Percentiles rank a stretch among this genome's conserved stretches.
These are phyloP conservation scores for Penicillium bialowiezense DNA, from an alignment of 495 filamentous ascomycete species.

Conservation along the genomic window DNA sequence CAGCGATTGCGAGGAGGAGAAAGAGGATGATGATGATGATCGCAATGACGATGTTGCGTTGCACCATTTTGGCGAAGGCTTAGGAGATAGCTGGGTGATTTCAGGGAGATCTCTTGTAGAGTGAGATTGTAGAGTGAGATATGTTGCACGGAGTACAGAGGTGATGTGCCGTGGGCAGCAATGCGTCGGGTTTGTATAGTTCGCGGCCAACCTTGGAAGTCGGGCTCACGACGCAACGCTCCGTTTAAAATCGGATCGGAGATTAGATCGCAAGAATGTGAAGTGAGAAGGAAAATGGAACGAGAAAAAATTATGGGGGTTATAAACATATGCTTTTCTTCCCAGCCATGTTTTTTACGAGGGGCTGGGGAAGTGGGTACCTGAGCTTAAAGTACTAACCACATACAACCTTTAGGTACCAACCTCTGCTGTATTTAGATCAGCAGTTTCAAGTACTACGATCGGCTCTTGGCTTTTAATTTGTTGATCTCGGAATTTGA, in stretches of 20 bases:
- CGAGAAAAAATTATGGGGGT: slow-evolving; percentile 9
- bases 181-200: slow-evolving; percentile 8
- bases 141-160: background rate
- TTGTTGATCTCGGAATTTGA: no score
- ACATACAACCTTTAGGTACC: background rate
- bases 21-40: slow-evolving; percentile 82
- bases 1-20: slow-evolving; percentile 65
- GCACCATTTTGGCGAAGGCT: slow-evolving; percentile 40
- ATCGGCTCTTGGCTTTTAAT: background rate
- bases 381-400: background rate
- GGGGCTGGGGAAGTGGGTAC: slow-evolving; percentile 20
- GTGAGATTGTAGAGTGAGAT: background rate
- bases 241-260: no score
- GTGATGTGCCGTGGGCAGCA: background rate
- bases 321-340: slow-evolving; percentile 15
- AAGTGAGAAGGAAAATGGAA: slow-evolving; percentile 7
- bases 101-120: no score
- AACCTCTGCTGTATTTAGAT: background rate
- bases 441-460: no score
- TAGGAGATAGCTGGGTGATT: no score
- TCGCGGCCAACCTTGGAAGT: slow-evolving; percentile 1
- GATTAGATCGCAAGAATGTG: slow-evolving; percentile 6
- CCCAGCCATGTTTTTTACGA: slow-evolving; percentile 30
- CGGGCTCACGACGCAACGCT: background rate
- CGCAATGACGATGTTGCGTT: slow-evolving; percentile 76